phyloP scores from a whole-genome alignment of 768 basidiomycete species.

The Termitomyces sp. region DNA sequence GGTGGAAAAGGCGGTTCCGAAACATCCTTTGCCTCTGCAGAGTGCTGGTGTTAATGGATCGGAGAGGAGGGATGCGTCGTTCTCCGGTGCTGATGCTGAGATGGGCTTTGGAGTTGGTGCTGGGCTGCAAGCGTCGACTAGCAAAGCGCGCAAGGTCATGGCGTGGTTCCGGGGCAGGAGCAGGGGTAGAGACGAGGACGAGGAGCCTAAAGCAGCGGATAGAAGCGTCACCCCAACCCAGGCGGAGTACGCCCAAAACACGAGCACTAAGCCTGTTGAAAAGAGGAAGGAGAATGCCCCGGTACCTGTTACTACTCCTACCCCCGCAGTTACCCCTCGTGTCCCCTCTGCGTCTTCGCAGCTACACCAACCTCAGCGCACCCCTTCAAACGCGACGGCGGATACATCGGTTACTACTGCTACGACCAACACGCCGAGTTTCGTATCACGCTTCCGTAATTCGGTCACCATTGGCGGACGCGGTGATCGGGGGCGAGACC shows the following conservation, averaged over 20 bases:
- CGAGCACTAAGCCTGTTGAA: neutral
- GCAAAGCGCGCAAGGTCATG: constrained; percentile 94
- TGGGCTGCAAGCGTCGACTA: constrained; percentile 65
- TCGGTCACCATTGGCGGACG: constrained; percentile 40
- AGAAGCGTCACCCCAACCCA: constrained; percentile 22
- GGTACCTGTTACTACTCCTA: constrained; percentile 35
- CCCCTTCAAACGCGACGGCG: constrained; percentile 38
- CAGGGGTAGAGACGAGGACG: constrained; percentile 27
- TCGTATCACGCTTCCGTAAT: constrained; percentile 44
- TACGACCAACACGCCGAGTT: constrained; percentile 26
- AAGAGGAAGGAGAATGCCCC: constrained; percentile 16
- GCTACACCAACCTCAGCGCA: constrained; percentile 27
- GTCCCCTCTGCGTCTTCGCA: constrained; percentile 16
- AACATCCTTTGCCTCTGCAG: constrained; percentile 4
- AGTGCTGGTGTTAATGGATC: constrained; percentile 8
- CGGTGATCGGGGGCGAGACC: constrained; percentile 9
- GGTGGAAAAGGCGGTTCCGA: constrained; percentile 1
- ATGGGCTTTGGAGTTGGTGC: constrained; percentile 21
- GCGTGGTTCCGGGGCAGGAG: constrained; percentile 90
- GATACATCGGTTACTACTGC: constrained; percentile 27
- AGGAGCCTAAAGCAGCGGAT: constrained; percentile 7
- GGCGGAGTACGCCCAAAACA: constrained; percentile 16
- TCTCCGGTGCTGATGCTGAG: constrained; percentile 21
- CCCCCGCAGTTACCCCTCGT: constrained; percentile 17
- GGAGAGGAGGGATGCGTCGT: constrained; percentile 4